These are phyloP conservation scores for Malassezia equina DNA, from an alignment of 1,284 basidiomycete genomes.

Conservation along the genomic window DNA sequence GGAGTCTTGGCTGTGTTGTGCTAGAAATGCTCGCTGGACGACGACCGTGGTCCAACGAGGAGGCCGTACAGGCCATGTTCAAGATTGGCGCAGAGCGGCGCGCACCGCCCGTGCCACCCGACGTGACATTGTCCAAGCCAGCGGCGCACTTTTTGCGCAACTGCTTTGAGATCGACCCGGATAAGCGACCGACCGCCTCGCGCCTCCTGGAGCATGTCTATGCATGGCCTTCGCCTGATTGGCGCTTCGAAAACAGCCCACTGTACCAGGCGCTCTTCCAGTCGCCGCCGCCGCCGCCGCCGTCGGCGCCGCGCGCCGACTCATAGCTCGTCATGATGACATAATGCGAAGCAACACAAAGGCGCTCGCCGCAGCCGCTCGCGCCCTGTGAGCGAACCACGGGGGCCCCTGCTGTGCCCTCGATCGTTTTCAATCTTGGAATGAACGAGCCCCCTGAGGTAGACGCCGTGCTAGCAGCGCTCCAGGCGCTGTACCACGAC, in stretches of 20 bases:
- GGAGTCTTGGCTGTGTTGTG: slow-evolving; percentile 93
- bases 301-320: background rate
- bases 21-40: slow-evolving; percentile 96
- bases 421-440: background rate
- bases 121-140: slow-evolving; percentile 62
- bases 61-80: slow-evolving; percentile 83
- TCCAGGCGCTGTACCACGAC: slow-evolving; percentile 53
- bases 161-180: slow-evolving; percentile 84
- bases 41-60: slow-evolving; percentile 81
- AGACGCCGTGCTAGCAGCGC: slow-evolving; percentile 50
- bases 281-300: background rate
- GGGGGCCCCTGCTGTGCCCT: background rate
- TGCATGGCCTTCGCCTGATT: slow-evolving; percentile 48
- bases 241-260: slow-evolving; percentile 32
- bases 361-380: background rate
- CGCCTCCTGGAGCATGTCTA: slow-evolving; percentile 77
- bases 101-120: slow-evolving; percentile 77
- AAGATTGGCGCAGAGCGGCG: slow-evolving; percentile 74
- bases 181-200: slow-evolving; percentile 69
- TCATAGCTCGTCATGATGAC: background rate
- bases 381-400: background rate
- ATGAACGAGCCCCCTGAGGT: slow-evolving; percentile 22
- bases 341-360: background rate
- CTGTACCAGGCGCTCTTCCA: slow-evolving; percentile 21
- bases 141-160: slow-evolving; percentile 77